Evolutionary conservation across 768 basidiomycete genomes (phyloP), one percentile per base, ranked within the genome.

Genomic region (Hygrocybe coccinea): DNA sequence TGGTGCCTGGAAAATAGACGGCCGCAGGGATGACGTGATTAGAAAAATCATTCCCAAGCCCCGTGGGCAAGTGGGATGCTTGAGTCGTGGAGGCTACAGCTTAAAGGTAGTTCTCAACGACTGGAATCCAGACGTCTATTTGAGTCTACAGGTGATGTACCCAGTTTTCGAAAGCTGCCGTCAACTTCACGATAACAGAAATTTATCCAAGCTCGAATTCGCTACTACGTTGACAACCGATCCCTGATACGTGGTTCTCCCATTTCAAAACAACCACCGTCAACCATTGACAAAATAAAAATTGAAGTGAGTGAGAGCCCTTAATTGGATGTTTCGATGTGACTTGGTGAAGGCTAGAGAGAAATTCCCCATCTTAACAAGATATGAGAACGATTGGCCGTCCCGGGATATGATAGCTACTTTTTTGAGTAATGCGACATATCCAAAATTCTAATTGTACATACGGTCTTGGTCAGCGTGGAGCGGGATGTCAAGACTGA

Each of bases 51-150:
- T 49, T 21, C 24, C 9, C 15, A 49, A 49, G 34, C 48, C 48
- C 34, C 9, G 19, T 12, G 48, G 48, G 9, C 48, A 49, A 35
- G 48, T 25, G 29, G 48, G 48, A 9, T 29, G 33, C 25, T 25
- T 49, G 12, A 49, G 48, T 35, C 21, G 48, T 14, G 48, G 48
- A 14, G 48, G 48, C 8, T 49, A 49, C 29, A 25, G 48, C 48
- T 35, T 49, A 35, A 19, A 25, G 10, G 24, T 14, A 8, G 48
- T 49, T 9, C 48, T 49, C 29, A 25, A 21, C 29, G 48, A 49
- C n/a, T 49, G 48, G 48, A 25, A 35, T 25, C 19, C 17, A 22
- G 12, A n/a, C 15, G 21, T 49, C n/a, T 49, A 49, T 25, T n/a
- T 11, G 10, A 21, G 29, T 35, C 12, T 49, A 34, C 48, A 49